Evolutionary conservation across 805 yeast genomes (phyloP), one percentile per base, ranked within the genome.

Genomic region (Candida manassasensis): DNA sequence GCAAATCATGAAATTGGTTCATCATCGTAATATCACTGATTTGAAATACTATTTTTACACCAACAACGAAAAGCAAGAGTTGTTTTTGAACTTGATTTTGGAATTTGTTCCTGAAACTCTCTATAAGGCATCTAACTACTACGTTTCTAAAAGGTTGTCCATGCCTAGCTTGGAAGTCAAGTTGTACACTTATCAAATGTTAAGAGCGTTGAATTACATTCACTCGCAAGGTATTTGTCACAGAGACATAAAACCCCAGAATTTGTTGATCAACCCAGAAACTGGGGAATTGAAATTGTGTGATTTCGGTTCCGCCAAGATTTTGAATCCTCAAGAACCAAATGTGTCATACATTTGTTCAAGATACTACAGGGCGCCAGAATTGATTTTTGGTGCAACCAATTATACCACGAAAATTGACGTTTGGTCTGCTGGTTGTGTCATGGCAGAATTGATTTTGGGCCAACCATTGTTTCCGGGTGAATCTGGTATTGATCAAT

Each of bases 391-490:
- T 67, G 98, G 97, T 13, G 95, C 97, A 10, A 84, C 95, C 18
- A 86, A 89, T 61, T 93, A 93, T 61, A 87, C 97, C 6, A 88
- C 97, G 19, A 89, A 90, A 59, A 93, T 93, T 46, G 98, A 93
- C 58, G 78, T 93, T 32, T 93, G 98, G 98, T 85, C 96, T 10
- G 87, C 95, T 10, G 96, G 96, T 14, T 93, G 98, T 67, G 98
- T 93, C 15, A 88, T 93, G 86, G 97, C 97, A 4, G 98, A 93
- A 63, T 68, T 93, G 51, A 77, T 89, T 44, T 72, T 93, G 38
- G 97, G 98, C 12, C 97, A 88, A 57, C 98, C 98, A 10, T 68
- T 93, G 45, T 93, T 93, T 65, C 98, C 98, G 9, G 98, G 98
- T 29, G 97, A 93, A 57, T 81, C 89, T 41, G 97, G 98, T 25